Base-by-base conservation (phyloP, 2,329 filamentous ascomycete genomes). In the Trichoderma sp. region DNA sequence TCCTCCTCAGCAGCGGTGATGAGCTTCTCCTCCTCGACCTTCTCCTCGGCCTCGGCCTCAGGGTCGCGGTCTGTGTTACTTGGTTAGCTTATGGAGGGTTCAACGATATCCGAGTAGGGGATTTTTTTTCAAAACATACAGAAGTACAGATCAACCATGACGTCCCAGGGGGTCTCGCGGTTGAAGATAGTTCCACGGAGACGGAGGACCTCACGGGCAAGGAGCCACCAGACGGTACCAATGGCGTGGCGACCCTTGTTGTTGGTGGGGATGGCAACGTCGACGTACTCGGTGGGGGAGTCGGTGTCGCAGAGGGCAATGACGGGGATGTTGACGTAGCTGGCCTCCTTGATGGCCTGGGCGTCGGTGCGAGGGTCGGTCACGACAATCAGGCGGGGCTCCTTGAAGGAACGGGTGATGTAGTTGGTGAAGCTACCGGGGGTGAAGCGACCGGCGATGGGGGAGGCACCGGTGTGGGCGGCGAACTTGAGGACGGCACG, bases 341-440 rank as follows among this genome's bases (percentile, higher is more conserved):
- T 96, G 84, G 97, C 96, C 90, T 99, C 96, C 92, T 98, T 98
- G 92, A 99, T 99, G 83, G 96, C 96, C 91, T 99, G 96, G 84
- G 96, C 94, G 82, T 99, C 96, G 88, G 97, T 99, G 87, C 97
- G 95, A 81, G 96, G 96, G 86, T 99, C 96, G 87, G 96, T 99
- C 82, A 99, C 96, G 84, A 99, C 91, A 87, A 99, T 98, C 83
- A 99, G 90, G 86, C 97, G 97, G 83, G 96, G 96, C 90, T 99
- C 96, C 92, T 98, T 98, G 94, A 99, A 99, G 77, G 96, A 98
- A 83, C 96, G 95, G 86, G 97, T 99, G 92, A 99, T 99, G 93
- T 99, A 99, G 92, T 99, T 99, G 90, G 96, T 99, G 92, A 99
- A 99, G 87, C 95, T 97, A 93, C 96, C 96, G 84, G 96, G 96